Evolutionary conservation across 108 stramenopile genomes (phyloP).

Genomic region (Skeletonema menzelii): DNA sequence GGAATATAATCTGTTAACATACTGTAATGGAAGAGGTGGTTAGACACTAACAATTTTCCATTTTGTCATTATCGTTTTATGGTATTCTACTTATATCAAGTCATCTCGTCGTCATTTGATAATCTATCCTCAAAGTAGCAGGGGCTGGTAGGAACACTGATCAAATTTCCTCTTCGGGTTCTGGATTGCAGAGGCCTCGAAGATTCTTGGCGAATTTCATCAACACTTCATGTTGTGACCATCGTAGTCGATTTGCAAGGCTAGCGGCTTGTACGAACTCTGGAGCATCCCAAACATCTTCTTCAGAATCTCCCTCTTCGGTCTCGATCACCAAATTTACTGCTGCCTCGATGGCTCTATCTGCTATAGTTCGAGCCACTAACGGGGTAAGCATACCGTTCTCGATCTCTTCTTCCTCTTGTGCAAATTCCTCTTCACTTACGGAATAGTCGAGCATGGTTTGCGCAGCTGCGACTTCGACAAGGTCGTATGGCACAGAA

Average conservation of each 20-base stretch:
- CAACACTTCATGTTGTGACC: constrained; percentile 57
- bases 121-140: too few species aligned
- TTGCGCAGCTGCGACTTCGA: constrained; percentile 42
- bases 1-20: constrained; percentile 6
- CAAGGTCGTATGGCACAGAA: constrained; percentile 61
- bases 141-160: background rate
- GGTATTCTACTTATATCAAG: background rate
- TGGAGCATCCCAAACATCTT: constrained; percentile 17
- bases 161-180: background rate
- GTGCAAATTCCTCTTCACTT: background rate
- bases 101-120: background rate
- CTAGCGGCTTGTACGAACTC: constrained; percentile 43
- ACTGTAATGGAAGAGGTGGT: constrained; percentile 4
- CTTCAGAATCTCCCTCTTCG: constrained; percentile 18
- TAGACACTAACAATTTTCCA: background rate
- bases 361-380: constrained; percentile 52
- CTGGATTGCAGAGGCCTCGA: background rate
- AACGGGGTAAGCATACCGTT: constrained; percentile 44
- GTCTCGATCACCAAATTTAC: constrained; percentile 49
- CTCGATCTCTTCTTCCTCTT: constrained; percentile 10
- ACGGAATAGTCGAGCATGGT: constrained; percentile 23
- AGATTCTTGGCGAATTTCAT: constrained; percentile 55
- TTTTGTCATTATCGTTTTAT: background rate
- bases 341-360: constrained; percentile 55
- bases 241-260: constrained; percentile 51